These are phyloP conservation scores for Trichosporon sp. DNA, from an alignment of 1,284 basidiomycete species.

Conservation along the genomic window DNA sequence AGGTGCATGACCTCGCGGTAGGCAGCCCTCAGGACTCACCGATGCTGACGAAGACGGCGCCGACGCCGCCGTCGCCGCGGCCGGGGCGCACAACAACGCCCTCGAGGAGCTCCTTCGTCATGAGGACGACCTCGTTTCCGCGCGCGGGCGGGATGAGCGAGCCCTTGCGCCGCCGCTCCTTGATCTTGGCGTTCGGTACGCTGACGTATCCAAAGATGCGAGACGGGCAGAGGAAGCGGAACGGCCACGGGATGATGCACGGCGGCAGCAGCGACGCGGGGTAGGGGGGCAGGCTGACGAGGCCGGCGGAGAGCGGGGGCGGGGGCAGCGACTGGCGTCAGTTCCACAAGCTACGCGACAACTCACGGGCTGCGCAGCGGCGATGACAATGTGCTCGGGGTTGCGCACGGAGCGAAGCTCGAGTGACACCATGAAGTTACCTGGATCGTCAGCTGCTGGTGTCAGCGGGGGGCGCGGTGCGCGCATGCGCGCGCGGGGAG, in stretches of 20 bases:
- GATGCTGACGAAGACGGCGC: slow-evolving; percentile 42
- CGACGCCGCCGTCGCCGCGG: slow-evolving; percentile 29
- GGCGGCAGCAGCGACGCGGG: slow-evolving; percentile 34
- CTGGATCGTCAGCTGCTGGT: slow-evolving; percentile 20
- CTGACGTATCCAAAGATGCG: slow-evolving; percentile 36
- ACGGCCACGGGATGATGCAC: slow-evolving; percentile 44
- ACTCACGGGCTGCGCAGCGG: slow-evolving; percentile 44
- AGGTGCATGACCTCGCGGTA: not conserved
- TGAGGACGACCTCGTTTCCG: slow-evolving; percentile 38
- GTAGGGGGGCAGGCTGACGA: slow-evolving; percentile 28
- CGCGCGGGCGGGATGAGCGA: slow-evolving; percentile 27
- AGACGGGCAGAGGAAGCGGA: slow-evolving; percentile 42
- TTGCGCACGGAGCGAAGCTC: slow-evolving; percentile 35
- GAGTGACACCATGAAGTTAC: slow-evolving; percentile 49
- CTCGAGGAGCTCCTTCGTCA: slow-evolving; percentile 44
- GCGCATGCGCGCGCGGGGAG: not conserved
- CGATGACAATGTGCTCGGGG: slow-evolving; percentile 28
- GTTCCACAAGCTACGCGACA: not conserved
- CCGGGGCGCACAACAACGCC: slow-evolving; percentile 37
- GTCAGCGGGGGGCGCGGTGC: not conserved
- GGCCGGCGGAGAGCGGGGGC: slow-evolving; percentile 27
- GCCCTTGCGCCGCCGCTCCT: slow-evolving; percentile 28
- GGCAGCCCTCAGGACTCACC: slow-evolving; percentile 26
- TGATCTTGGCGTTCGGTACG: slow-evolving; percentile 22
- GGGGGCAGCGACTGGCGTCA: slow-evolving; percentile 38